Percentiles rank a stretch among this genome's conserved stretches.
Evolutionary conservation across 2,329 filamentous ascomycete species (phyloP).

Genomic region (Achaetomium macrosporum): DNA sequence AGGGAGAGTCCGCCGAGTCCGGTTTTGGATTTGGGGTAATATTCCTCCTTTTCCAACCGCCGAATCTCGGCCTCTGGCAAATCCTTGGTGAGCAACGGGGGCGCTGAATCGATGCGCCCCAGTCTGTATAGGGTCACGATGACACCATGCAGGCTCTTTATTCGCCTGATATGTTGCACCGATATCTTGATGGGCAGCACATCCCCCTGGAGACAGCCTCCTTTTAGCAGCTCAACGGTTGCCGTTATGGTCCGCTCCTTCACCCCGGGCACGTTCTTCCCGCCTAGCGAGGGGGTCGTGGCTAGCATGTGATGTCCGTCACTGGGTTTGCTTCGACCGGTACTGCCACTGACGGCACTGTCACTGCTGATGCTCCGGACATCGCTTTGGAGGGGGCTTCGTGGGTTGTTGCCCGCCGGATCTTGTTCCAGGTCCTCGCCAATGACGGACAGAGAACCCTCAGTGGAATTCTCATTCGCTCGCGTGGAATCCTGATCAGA

Average conservation of each 20-base stretch:
- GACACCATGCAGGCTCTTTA: conserved; percentile 87
- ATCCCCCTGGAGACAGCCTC: conserved; percentile 82
- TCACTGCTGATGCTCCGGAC: conserved; percentile 63
- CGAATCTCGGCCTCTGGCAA: conserved; percentile 59
- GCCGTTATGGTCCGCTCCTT: conserved; percentile 77
- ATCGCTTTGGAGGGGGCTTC: conserved; percentile 45
- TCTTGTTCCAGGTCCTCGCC: conserved; percentile 38
- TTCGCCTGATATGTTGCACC: conserved; percentile 80
- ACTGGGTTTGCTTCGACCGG: conserved; percentile 50
- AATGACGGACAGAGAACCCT: conserved; percentile 33
- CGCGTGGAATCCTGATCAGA: conserved; percentile 36
- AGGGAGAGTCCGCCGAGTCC: conserved; percentile 82
- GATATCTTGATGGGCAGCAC: conserved; percentile 71
- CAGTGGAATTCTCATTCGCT: conserved; percentile 34
- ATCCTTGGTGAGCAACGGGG: conserved; percentile 44
- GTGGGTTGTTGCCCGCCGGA: conserved; percentile 31
- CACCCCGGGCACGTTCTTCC: conserved; percentile 39
- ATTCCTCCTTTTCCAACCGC: conserved; percentile 70
- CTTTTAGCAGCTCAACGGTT: conserved; percentile 73
- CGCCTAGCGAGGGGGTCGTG: conserved; percentile 32
- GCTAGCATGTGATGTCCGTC: conserved; percentile 37
- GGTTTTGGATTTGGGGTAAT: conserved; percentile 80
- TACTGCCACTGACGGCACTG: conserved; percentile 63
- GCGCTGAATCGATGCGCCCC: conserved; percentile 77
- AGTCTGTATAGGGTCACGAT: conserved; percentile 90